Conservation (phyloP, 2,329 filamentous ascomycete species). For the Stagonosporopsis rhizophila region DNA sequence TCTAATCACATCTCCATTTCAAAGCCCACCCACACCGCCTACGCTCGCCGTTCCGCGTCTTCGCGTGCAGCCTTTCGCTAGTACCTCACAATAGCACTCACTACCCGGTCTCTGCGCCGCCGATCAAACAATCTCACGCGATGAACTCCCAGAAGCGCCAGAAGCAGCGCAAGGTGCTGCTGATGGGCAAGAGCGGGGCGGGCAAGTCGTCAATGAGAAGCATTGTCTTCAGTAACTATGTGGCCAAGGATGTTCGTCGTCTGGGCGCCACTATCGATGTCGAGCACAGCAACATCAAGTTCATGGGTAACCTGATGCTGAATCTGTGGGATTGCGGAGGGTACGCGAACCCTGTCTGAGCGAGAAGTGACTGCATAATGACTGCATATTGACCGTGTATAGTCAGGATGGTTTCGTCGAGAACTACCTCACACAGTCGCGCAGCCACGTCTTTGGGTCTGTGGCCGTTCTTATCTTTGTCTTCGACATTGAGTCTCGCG, state of each 20-base stretch:
- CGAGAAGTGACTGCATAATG: neutral
- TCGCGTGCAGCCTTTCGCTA: neutral
- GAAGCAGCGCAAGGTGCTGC: slow-evolving; percentile 62
- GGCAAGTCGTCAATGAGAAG: slow-evolving; percentile 98
- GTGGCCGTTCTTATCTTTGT: slow-evolving; percentile 98
- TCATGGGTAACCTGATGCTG: slow-evolving; percentile 94
- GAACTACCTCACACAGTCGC: slow-evolving; percentile 95
- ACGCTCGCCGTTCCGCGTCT: neutral
- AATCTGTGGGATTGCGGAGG: slow-evolving; percentile 99
- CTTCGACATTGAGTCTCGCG: slow-evolving; percentile 96
- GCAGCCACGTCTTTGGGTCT: slow-evolving; percentile 94
- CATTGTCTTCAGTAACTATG: slow-evolving; percentile 99
- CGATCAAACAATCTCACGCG: slow-evolving; percentile 9
- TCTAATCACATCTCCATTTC: slow-evolving; percentile 6
- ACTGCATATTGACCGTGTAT: slow-evolving; percentile 21
- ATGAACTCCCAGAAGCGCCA: slow-evolving; percentile 55
- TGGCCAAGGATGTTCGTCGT: slow-evolving; percentile 91
- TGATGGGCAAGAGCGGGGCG: slow-evolving; percentile 90
- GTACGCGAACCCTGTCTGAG: slow-evolving; percentile 52
- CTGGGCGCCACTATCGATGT: slow-evolving; percentile 97
- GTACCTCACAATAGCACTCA: neutral
- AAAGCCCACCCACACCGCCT: neutral
- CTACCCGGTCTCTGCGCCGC: neutral
- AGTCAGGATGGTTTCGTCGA: slow-evolving; percentile 99
- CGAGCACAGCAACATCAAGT: slow-evolving; percentile 97